Evolutionary conservation across 225 moss, liverwort and hornwort species (phyloP).

Genomic region (Thuidium tamariscinum): DNA sequence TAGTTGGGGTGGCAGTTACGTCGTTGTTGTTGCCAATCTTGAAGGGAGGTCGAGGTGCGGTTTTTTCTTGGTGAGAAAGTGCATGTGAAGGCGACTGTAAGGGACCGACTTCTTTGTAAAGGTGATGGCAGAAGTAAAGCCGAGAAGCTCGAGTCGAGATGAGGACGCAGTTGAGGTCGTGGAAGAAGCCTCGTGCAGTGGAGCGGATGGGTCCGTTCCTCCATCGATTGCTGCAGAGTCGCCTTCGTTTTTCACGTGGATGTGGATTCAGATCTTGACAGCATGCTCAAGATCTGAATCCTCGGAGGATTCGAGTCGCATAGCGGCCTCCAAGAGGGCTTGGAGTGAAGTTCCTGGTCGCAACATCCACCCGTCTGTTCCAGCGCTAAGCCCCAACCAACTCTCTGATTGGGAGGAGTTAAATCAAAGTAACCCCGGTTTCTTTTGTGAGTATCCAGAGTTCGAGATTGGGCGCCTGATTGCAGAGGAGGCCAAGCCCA

Average conservation of each 20-base stretch:
- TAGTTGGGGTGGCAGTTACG: neutral
- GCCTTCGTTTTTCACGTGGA: neutral
- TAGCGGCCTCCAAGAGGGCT: neutral
- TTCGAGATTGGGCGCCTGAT: neutral
- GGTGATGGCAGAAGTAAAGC: neutral
- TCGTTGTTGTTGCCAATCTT: neutral
- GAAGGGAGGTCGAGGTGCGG: too few species aligned
- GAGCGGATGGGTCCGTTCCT: neutral
- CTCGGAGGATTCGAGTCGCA: neutral
- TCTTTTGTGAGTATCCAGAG: rapidly evolving
- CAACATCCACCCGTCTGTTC: neutral
- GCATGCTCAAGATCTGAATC: neutral
- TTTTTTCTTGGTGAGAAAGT: neutral
- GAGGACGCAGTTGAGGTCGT: neutral
- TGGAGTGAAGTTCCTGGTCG: neutral
- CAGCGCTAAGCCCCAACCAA: rapidly evolving
- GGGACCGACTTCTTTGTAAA: neutral
- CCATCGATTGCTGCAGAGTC: neutral
- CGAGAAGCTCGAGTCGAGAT: neutral
- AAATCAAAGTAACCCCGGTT: rapidly evolving
- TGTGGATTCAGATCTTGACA: neutral
- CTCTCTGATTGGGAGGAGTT: neutral
- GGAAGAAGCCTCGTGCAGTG: too few species aligned
- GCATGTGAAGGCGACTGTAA: rapidly evolving
- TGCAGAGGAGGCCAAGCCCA: neutral